These are phyloP conservation scores for Argentina anserina DNA, from an alignment of 306 rosid genomes.

Conservation along the genomic window DNA sequence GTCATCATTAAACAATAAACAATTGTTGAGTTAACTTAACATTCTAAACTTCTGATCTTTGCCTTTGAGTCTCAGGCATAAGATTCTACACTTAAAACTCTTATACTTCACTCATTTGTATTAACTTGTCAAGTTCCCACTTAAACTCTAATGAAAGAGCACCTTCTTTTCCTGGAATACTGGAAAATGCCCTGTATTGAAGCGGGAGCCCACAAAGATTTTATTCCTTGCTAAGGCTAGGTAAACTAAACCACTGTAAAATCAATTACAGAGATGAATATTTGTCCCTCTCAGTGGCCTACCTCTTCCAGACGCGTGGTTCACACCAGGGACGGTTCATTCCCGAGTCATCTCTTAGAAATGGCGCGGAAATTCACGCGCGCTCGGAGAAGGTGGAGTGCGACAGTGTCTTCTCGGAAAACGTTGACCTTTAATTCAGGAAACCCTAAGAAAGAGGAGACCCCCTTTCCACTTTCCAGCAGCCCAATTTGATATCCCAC, in stretches of 20 bases:
- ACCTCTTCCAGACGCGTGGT: constrained; percentile 8
- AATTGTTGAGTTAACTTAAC: not conserved
- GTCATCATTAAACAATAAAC: not conserved
- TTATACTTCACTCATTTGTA: too few relatives aligned
- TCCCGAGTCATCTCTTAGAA: not conserved
- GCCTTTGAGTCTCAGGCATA: too few relatives aligned
- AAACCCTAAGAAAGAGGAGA: constrained; percentile 20
- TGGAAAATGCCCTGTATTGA: not conserved
- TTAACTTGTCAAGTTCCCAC: too few relatives aligned
- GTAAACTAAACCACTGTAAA: not conserved
- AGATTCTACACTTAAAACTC: too few relatives aligned
- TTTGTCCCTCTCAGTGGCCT: not conserved
- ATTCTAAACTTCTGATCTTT: too few relatives aligned
- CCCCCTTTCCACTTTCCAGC: not conserved
- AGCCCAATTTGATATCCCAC: constrained; percentile 4
- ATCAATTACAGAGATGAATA: not conserved
- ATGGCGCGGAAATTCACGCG: constrained; percentile 19
- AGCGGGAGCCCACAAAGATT: constrained; percentile 13
- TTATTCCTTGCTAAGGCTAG: not conserved
- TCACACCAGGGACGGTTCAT: not conserved
- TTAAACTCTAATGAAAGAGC: too few relatives aligned
- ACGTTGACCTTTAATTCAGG: constrained; percentile 29
- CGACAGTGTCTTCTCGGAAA: not conserved
- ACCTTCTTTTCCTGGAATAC: not conserved
- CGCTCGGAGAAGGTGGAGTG: constrained; percentile 22